Evolutionary conservation across 306 rosid genomes (phyloP), one percentile per base, ranked within the genome.

Genomic region (Trifolium pratense): DNA sequence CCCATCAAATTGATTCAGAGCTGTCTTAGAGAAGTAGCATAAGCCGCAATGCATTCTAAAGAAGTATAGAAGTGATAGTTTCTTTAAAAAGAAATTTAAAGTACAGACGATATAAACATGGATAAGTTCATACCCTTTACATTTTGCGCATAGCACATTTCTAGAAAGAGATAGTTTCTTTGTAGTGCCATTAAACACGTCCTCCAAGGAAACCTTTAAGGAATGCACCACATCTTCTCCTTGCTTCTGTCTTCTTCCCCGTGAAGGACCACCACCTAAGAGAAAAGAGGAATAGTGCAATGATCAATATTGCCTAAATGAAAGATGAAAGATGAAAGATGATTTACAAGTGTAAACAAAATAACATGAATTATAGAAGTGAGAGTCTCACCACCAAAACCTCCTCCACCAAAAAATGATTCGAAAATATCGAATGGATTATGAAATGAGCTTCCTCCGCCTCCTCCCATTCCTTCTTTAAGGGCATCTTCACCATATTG

Each of bases 401-500:
- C 68, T 39, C 87, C 68, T 39, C 86, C 89, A 12, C 87, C 86
- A 40, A 90, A 83, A 80, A 90, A 88, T 57, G 91, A 76, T 73
- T 90, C 91, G 76, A 86, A 88, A 75, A 90, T 78, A 76, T 90
- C 93, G 74, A 88, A 90, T 37, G 93, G 93, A 79, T 71, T 88
- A 73, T 88, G 90, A 10, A 84, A 81, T 3, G 89, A 72, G 34
- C 86, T 77, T 39, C 91, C 91, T 66, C 34, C 62, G 18, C 89
- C 91, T 56, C 89, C 91, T 10, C 89, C 91, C 82, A 82, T 84
- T 68, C 96, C 96, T 15, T 90, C 96, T 68, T 88, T 88, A 62
- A 90, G 88, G 78, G 90, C 96, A 29, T 88, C 96, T 86, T 90
- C 96, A 59, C 93, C 96, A 69, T 88, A 90, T 55, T 86, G 86